A percentile compares a stretch with the other conserved stretches of the same genome.
phyloP scores from a whole-genome alignment of 306 rosid genomes.

The Prunus dulcis region DNA sequence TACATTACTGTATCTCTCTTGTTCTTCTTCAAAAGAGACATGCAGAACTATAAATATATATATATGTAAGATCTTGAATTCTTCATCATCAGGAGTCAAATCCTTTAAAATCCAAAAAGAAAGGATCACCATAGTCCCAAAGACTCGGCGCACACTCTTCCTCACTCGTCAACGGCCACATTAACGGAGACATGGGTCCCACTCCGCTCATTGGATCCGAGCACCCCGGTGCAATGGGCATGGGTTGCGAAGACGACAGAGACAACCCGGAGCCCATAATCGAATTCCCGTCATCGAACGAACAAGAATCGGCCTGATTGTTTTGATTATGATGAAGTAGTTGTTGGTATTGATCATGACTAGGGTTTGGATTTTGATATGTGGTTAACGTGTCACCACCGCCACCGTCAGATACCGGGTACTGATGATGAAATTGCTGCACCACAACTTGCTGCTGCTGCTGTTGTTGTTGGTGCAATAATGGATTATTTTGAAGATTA shows the following conservation, averaged over 20 bases:
- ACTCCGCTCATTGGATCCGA: slow-evolving; percentile 38
- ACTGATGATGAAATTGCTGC: slow-evolving; percentile 10
- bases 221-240: slow-evolving; percentile 28
- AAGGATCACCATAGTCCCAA: slow-evolving; percentile 85
- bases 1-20: not conserved
- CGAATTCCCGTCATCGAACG: slow-evolving; percentile 23
- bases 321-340: not conserved
- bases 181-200: slow-evolving; percentile 46
- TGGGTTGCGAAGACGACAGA: slow-evolving; percentile 18
- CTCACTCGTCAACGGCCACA: slow-evolving; percentile 59
- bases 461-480: not conserved
- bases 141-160: slow-evolving; percentile 47
- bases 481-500: not conserved
- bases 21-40: not conserved
- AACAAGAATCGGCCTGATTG: slow-evolving; percentile 16
- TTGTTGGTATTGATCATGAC: not conserved
- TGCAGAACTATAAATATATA: not conserved
- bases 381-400: slow-evolving; percentile 23
- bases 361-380: slow-evolving; percentile 24
- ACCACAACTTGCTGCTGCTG: not conserved
- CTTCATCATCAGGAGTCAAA: slow-evolving; percentile 8
- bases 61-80: not conserved
- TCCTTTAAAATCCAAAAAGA: slow-evolving; percentile 53
- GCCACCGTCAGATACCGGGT: not conserved
- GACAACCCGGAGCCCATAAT: slow-evolving; percentile 28